Base-by-base conservation (phyloP, 164 flowering plant species). In the Annona cherimola region DNA sequence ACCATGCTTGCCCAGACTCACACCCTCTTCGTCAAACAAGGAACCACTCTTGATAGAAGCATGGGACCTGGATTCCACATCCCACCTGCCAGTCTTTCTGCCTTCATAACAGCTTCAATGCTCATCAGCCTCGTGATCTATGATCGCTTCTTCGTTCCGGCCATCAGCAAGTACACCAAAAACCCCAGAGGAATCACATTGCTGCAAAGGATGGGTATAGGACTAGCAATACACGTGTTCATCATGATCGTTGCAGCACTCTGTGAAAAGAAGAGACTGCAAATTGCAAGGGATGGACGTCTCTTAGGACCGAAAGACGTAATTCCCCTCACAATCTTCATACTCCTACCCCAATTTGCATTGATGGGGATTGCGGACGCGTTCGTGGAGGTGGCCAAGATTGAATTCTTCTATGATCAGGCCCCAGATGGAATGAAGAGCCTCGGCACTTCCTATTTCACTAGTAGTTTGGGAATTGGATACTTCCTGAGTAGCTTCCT, bases 361-460 rank as follows among this genome's bases (percentile, higher is more conserved):
- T 66, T 89, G 39, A 74, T 77, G 78, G 91, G 93, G 14, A 62
- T 89, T 1, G 88, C 89, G 0, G 91, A 89, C 50, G 44, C 77
- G 18, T 89, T 86, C 42, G 63, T 83, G n/a, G 89, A 86, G 45
- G 88, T 84, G 0, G 91, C 86, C 4, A 87, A 83, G 80, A 54
- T 87, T 0, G 93, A 89, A 69, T 87, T 87, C 63, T 89, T 89
- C 82, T 89, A 87, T 64, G 89, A 87, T 62, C 89, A 89, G 68
- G 93, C 93, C 12, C 93, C 90, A 1, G 80, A 77, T 63, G 84
- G 84, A 12, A 87, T 89, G 93, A 89, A 87, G 69, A 87, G 87
- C 73, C 76, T 89, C 2, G 91, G 91, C 2, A 83, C 91, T 3
- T 81, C 89, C 2, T 87, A 89, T 61, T 86, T 75, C 76, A 81